phyloP scores from a whole-genome alignment of 2,329 filamentous ascomycete species.

The Monilinia fructigena region DNA sequence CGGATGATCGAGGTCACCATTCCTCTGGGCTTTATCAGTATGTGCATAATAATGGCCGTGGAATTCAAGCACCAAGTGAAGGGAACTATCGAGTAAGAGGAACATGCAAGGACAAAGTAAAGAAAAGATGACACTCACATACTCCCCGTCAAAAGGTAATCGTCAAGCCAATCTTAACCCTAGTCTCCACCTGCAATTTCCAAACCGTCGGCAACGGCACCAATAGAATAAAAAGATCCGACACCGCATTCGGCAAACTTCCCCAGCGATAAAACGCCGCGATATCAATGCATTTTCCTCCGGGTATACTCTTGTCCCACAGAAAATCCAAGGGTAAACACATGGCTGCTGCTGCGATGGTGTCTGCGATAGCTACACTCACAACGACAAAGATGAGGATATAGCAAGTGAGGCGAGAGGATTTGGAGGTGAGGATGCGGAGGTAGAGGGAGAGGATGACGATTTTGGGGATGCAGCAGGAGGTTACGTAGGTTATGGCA shows the following conservation, averaged over 20 bases:
- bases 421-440: background rate
- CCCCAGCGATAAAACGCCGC: background rate
- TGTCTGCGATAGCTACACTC: background rate
- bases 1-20: conserved; percentile 15
- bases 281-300: conserved; percentile 7
- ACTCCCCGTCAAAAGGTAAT: conserved; percentile 11
- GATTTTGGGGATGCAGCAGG: background rate
- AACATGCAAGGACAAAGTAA: too few species aligned
- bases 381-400: background rate
- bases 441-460: conserved; percentile 10
- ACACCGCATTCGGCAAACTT: background rate
- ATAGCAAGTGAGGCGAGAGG: conserved; percentile 2
- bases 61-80: too few species aligned
- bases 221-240: background rate
- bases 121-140: background rate
- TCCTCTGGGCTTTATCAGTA: background rate
- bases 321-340: conserved; percentile 1
- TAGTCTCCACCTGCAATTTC: background rate
- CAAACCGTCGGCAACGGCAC: background rate
- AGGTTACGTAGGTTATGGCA: background rate
- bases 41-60: too few species aligned
- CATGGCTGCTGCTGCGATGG: background rate
- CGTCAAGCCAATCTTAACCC: background rate
- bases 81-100: too few species aligned
- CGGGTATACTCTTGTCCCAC: conserved; percentile 1